Percentiles rank a stretch among this genome's conserved stretches.
phyloP scores from a whole-genome alignment of 495 filamentous ascomycete genomes.

The Lasiosphaeria ovina region DNA sequence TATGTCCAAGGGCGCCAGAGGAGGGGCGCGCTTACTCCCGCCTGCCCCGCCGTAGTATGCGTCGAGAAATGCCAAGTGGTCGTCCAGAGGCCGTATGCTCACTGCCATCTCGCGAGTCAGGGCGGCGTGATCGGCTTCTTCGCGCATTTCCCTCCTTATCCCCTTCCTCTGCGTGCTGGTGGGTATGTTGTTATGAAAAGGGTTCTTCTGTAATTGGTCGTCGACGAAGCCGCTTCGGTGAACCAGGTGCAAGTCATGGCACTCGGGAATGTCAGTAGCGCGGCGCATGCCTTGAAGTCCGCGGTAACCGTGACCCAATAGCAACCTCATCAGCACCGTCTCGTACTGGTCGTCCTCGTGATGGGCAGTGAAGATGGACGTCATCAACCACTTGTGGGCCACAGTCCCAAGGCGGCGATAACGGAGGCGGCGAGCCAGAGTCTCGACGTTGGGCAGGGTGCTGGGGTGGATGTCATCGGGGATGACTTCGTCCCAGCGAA shows the following conservation, averaged over 20 bases:
- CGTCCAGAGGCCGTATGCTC: conserved; percentile 7
- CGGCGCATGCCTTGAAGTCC: conserved; percentile 69
- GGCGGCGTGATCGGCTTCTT: conserved; percentile 20
- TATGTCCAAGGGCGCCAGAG: conserved; percentile 34
- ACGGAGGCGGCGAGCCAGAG: conserved; percentile 68
- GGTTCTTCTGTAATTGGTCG: conserved; percentile 28
- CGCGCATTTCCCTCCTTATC: conserved; percentile 23
- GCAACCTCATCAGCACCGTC: conserved; percentile 75
- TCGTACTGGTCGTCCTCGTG: conserved; percentile 86
- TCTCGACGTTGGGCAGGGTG: conserved; percentile 67
- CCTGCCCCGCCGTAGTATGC: conserved; percentile 27
- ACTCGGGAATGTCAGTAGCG: conserved; percentile 74
- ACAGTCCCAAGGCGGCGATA: conserved; percentile 67
- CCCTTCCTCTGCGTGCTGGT: conserved; percentile 9
- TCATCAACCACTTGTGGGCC: conserved; percentile 49
- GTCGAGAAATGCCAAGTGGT: conserved; percentile 15
- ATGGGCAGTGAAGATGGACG: conserved; percentile 62
- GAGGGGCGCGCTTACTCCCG: conserved; percentile 9
- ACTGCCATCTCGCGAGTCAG: conserved; percentile 11
- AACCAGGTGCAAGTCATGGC: conserved; percentile 67
- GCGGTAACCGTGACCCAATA: conserved; percentile 55
- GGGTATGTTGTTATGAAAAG: conserved; percentile 31
- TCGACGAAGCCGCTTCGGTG: conserved; percentile 61
- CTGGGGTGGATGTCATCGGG: conserved; percentile 29
- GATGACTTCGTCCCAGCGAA: conserved; percentile 40